These are phyloP conservation scores for Plasmopara muralis DNA, from an alignment of 352 stramenopile species.

Conservation along the genomic window DNA sequence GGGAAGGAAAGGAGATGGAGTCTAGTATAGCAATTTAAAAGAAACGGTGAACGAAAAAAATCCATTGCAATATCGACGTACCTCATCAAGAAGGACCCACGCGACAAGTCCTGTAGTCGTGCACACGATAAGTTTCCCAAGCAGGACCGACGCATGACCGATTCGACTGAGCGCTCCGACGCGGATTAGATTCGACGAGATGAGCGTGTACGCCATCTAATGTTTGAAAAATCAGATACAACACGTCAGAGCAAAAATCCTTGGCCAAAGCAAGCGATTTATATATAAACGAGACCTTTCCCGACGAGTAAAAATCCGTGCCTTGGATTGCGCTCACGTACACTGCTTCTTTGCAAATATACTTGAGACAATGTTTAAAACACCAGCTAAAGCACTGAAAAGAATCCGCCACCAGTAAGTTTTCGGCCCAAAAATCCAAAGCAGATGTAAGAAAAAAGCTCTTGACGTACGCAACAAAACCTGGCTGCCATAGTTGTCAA, in stretches of 20 bases:
- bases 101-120: constrained; percentile 54
- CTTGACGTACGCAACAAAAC: constrained; percentile 62
- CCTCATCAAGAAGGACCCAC: constrained; percentile 68
- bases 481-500: constrained; percentile 50
- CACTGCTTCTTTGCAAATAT: constrained; percentile 76
- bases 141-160: constrained; percentile 54
- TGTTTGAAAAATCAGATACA: background rate
- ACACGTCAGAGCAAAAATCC: background rate
- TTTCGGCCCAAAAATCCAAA: background rate
- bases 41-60: constrained; percentile 1
- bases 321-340: constrained; percentile 80
- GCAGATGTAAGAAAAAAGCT: background rate
- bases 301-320: constrained; percentile 66
- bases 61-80: constrained; percentile 14
- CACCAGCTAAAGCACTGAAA: constrained; percentile 75
- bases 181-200: constrained; percentile 63
- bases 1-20: constrained; percentile 55
- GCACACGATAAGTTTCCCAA: constrained; percentile 76
- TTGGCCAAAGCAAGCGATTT: background rate
- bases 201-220: constrained; percentile 56
- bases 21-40: constrained; percentile 12
- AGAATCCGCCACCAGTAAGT: constrained; percentile 8
- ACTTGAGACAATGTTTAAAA: constrained; percentile 80
- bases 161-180: constrained; percentile 63
- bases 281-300: constrained; percentile 38